phyloP scores from a whole-genome alignment of 805 yeast species.

The Wickerhamiella siamensis region DNA sequence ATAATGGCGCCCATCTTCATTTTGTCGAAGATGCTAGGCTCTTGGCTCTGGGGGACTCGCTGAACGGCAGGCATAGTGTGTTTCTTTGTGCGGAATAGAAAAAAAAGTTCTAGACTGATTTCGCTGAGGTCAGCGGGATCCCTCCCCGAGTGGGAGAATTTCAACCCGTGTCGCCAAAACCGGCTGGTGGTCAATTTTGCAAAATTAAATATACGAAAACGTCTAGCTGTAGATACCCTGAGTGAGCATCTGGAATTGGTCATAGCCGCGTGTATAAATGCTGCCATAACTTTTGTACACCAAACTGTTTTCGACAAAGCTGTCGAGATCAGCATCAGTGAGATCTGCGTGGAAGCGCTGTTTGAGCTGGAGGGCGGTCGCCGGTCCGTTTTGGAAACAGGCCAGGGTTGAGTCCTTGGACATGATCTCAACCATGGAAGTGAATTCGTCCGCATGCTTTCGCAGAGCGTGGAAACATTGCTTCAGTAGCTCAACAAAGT shows the following conservation, averaged over 20 bases:
- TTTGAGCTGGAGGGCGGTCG: constrained; percentile 60
- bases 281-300: constrained; percentile 77
- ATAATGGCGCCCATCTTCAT: constrained; percentile 97
- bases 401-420: constrained; percentile 81
- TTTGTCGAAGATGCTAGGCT: constrained; percentile 82
- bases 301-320: constrained; percentile 61
- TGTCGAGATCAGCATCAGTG: constrained; percentile 55
- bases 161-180: background rate
- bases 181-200: background rate
- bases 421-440: constrained; percentile 85
- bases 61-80: constrained; percentile 2
- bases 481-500: constrained; percentile 50
- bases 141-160: too few relatives aligned
- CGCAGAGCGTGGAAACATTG: constrained; percentile 63
- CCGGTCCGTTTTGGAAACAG: constrained; percentile 78
- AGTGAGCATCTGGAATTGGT: constrained; percentile 85
- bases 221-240: constrained; percentile 65
- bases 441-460: constrained; percentile 54
- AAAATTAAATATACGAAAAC: background rate
- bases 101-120: too few relatives aligned
- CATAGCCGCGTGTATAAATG: constrained; percentile 81
- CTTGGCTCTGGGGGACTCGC: constrained; percentile 7
- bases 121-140: background rate
- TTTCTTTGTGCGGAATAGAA: too few relatives aligned
- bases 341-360: constrained; percentile 74